Evolutionary conservation across 257 asterid genomes (phyloP), one percentile per base, ranked within the genome.

Genomic region (Nicotiana knightiana): DNA sequence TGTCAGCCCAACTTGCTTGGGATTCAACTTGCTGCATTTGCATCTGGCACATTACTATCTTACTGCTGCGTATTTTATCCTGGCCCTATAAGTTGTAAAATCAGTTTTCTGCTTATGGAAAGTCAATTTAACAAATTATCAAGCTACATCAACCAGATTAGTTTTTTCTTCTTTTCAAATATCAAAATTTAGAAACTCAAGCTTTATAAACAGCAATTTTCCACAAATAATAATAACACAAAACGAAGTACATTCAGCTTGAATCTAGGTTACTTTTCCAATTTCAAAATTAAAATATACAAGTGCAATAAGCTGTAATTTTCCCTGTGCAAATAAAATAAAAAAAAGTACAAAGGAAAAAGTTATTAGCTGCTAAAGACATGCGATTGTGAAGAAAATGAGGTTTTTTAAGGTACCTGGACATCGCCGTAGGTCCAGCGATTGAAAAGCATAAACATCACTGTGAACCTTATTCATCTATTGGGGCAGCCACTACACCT

Each of bases 341-440:
- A 51, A 51, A 51, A 11, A 13, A 51, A 3, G 1, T 10, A 11
- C 13, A 8, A 48, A 11, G 54, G 54, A 48, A 48, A 48, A 15
- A 48, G 13, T 11, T 48, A 48, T 48, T 51, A 10, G 57, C 35
- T 30, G 46, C 6, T 15, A 3, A 3, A 35, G 21, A 15, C 17
- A 51, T 12, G 15, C 12, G 1, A 11, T 16, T 46, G 12, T 46
- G 53, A 46, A 46, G 1, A 67, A 35, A 35, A 35, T 35, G 39
- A 35, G 39, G 6, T 4, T 35, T 4, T 35, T 35, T 35, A 4
- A 5, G 5, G 37, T 28, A 65, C 93, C 93, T 87, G 87, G 35
- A 89, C 93, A 62, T 85, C 94, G 33, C 88, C 94, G 57, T 89
- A 89, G 24, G 88, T 83, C 94, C 93, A 91, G n/a, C 93, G 92